Evolutionary conservation across 2,329 filamentous ascomycete genomes (phyloP), one percentile per base, ranked within the genome.

Genomic region (Beauveria pseudobassiana): DNA sequence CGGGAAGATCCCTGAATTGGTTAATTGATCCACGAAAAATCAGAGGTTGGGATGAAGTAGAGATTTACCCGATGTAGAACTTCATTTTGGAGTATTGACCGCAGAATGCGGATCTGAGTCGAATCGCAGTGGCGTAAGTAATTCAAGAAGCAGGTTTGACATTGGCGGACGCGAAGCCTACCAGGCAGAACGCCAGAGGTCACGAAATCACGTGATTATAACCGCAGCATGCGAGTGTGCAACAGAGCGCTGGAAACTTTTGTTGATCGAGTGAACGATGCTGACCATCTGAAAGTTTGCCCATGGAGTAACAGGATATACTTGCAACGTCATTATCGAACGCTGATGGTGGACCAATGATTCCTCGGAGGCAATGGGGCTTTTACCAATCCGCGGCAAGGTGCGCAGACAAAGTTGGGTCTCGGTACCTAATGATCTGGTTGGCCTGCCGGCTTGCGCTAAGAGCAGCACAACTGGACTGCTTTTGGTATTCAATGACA

Each of bases 11-110:
- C 69, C 82, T 85, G 60, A 6, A 28, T n/a, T 54, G 38, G 46
- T 61, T 30, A 54, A 50, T 54, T 55, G 30, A 54, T 50, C 28
- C 60, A 51, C 57, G 10, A 18, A 38, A 16, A 3, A 22, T 9
- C 5, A 5, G 30, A 48, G 3, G 18, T 10, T 9, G 26, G 12
- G 3, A 18, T 10, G 24, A 12, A 52, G n/a, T 43, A 40, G 6
- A 8, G 42, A 74, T 22, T 51, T 74, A 81, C 79, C 80, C 79
- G 53, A 82, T 81, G 59, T 78, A 79, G 70, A 82, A 82, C 71
- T 78, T 80, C 79, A 82, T 81, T 62, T 63, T 73, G 72, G 57
- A 64, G 54, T 63, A 28, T 54, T 59, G 20, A 49, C 26, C 38
- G 48, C 54, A 53, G 34, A 61, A 57, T 26, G 52, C 53, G 45